Conservation (phyloP, 495 filamentous ascomycete species). For the Neurospora sublineolata region DNA sequence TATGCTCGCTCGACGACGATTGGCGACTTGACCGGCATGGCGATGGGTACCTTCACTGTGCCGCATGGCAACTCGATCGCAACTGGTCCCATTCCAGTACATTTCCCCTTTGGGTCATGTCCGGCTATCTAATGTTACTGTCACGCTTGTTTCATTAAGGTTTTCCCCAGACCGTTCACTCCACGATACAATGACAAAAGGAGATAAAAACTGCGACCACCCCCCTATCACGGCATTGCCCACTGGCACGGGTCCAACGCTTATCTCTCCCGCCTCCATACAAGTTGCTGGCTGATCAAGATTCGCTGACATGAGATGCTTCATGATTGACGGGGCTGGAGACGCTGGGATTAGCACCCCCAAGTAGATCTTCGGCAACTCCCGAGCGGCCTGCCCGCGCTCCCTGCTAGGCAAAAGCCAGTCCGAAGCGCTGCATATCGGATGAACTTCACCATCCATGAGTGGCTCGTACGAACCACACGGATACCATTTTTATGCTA, state of each 20-base stretch:
- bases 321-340: not conserved
- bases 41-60: not conserved
- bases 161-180: not conserved
- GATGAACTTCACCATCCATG: not conserved
- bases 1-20: not conserved
- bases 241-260: not conserved
- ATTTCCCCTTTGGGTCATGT: not conserved
- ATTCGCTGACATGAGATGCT: not conserved
- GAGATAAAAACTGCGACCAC: not conserved
- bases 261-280: not conserved
- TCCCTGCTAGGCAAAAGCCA: not conserved
- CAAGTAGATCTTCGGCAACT: not conserved
- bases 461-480: not conserved
- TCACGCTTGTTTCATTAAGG: not conserved
- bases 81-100: not conserved
- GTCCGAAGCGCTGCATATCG: not conserved
- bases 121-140: not conserved
- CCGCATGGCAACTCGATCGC: not conserved
- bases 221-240: not conserved
- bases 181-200: not conserved
- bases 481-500: not conserved
- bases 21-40: not conserved
- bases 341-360: not conserved
- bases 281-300: not conserved
- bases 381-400: not conserved